Evolutionary conservation across 306 rosid species (phyloP).

Genomic region (Malus domestica): ASM211411v1 NC_041794.1:35067501-35068000

Average conservation of each 20-base stretch:
- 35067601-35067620: not conserved
- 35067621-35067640: not conserved
- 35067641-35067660: constrained; percentile 13
- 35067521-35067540: not conserved
- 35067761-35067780: constrained; percentile 63
- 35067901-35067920: constrained; percentile 13
- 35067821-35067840: constrained; percentile 36
- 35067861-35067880: constrained; percentile 63
- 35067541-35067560: not conserved
- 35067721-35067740: constrained; percentile 79
- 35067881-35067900: constrained; percentile 68
- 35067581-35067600: not conserved
- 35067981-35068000: constrained; percentile 6
- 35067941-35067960: not conserved
- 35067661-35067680: constrained; percentile 51
- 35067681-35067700: constrained; percentile 69
- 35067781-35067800: constrained; percentile 13
- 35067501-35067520: not conserved
- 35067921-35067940: not conserved
- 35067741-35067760: constrained; percentile 78
- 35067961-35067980: not conserved
- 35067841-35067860: constrained; percentile 82
- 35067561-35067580: not conserved
- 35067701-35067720: constrained; percentile 82
- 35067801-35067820: constrained; percentile 14